Base-by-base conservation (phyloP, 768 basidiomycete species). In the Kwoniella mangroviensis region DNA sequence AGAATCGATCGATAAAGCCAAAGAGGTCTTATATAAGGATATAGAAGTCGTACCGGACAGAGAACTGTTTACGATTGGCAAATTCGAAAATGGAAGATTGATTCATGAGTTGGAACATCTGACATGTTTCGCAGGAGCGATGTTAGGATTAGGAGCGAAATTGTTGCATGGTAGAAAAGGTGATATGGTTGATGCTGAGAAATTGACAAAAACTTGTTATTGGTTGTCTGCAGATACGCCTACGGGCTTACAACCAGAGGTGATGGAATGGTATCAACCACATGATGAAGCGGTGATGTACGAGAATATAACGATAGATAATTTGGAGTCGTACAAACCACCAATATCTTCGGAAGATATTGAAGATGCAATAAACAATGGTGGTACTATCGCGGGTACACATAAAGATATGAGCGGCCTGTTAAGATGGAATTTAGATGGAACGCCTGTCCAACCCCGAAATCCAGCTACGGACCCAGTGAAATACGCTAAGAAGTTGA, bases 71-170 rank as follows among this genome's bases (percentile, higher is more conserved):
- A 69, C 76, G 2, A 73, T 76, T n/a, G 78, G 75, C 5, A 71
- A 71, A 70, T 60, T 72, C 61, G 72, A 76, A 13, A 41, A 67
- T 40, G 70, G 69, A 3, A 62, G 66, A 34, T 58, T 75, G 15
- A 75, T 73, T 3, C 67, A 73, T 12, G 77, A 81, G 56, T 73
- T 77, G 12, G 79, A 80, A 59, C 80, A 81, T 55, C 67, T 81
- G 68, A 81, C 83, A 0, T 84, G 83, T 71, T 85, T 84, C 71
- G 83, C 83, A 3, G 84, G 85, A 10, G 85, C 79, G 0, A 86
- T 86, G 85, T 74, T 85, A 12, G 84, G 83, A n/a, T 78, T 86
- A 28, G 85, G 85, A 11, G 72, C 83, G 1, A 75, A 74, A 45
- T 70, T 86, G 9, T 73, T 86, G 24, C 61, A 78, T 43, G 74